These are phyloP conservation scores for Aureobasidium leucospermi DNA, from an alignment of 2,329 filamentous ascomycete species.

Conservation along the genomic window DNA sequence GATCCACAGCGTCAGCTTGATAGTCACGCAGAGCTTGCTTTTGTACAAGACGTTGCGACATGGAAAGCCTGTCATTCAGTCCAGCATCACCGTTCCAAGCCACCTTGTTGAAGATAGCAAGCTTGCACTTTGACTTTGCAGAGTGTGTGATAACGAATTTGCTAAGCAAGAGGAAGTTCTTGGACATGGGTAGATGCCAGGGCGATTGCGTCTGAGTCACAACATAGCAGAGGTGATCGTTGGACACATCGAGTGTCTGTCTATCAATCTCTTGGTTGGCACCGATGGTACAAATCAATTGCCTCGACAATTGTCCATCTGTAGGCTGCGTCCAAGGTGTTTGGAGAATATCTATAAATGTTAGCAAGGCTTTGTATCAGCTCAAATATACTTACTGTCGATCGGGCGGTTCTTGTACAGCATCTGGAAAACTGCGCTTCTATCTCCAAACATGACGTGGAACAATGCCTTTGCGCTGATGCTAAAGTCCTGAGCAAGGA, in stretches of 20 bases:
- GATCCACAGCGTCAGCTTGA: constrained; percentile 62
- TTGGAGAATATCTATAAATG: constrained; percentile 60
- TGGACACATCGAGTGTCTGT: constrained; percentile 69
- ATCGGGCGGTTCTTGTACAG: constrained; percentile 78
- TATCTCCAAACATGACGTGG: constrained; percentile 93
- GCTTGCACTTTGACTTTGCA: constrained; percentile 84
- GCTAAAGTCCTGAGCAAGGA: constrained; percentile 75
- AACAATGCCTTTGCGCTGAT: constrained; percentile 92
- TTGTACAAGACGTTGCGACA: constrained; percentile 48
- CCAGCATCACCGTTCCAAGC: constrained; percentile 52
- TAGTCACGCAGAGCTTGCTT: constrained; percentile 67
- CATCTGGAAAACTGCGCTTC: constrained; percentile 87
- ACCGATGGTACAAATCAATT: constrained; percentile 50
- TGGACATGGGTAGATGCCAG: constrained; percentile 80
- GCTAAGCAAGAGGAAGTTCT: constrained; percentile 71
- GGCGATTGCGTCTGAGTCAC: constrained; percentile 57
- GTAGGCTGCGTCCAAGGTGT: constrained; percentile 74
- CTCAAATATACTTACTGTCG: constrained; percentile 36
- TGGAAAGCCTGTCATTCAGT: background rate
- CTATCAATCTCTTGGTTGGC: constrained; percentile 57
- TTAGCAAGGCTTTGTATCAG: background rate
- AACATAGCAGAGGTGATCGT: constrained; percentile 57
- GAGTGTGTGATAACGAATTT: constrained; percentile 93
- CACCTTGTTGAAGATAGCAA: constrained; percentile 81
- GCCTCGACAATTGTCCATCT: constrained; percentile 50